Conservation (phyloP, 805 yeast genomes). For the Metschnikowia aberdeeniae region DNA sequence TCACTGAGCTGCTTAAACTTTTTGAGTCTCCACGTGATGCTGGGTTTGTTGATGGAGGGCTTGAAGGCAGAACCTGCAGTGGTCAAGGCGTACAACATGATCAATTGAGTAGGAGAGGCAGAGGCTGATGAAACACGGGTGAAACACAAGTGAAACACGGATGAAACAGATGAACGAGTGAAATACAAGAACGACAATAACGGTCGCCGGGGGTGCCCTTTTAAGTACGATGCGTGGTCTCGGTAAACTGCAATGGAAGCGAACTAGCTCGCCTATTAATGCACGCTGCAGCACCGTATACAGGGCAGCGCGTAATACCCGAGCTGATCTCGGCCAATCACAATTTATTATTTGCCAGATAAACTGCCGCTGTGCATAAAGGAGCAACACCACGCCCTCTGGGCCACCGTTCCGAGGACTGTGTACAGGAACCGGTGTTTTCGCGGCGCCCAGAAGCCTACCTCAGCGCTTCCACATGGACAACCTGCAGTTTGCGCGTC, state of each 20-base stretch:
- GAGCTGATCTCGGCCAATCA: not conserved
- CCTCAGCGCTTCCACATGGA: not conserved
- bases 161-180: not conserved
- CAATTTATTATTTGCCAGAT: not conserved
- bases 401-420: not conserved
- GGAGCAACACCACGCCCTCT: not conserved
- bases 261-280: conserved; percentile 3
- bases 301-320: not conserved
- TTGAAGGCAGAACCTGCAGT: conserved; percentile 37
- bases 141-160: not conserved
- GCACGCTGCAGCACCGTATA: not conserved
- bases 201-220: not conserved
- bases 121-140: too few relatives aligned
- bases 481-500: not conserved
- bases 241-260: conserved; percentile 3
- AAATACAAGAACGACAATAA: too few relatives aligned
- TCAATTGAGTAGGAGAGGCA: not conserved
- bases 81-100: conserved; percentile 29
- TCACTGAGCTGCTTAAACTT: conserved; percentile 27
- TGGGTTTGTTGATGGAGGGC: conserved; percentile 31
- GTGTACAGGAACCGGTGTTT: not conserved
- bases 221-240: not conserved
- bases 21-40: conserved; percentile 34
- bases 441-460: conserved; percentile 1
- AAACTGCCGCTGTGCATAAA: not conserved